Base-by-base conservation (phyloP, 805 yeast genomes). In the Schizosaccharomyces japonicus region DNA sequence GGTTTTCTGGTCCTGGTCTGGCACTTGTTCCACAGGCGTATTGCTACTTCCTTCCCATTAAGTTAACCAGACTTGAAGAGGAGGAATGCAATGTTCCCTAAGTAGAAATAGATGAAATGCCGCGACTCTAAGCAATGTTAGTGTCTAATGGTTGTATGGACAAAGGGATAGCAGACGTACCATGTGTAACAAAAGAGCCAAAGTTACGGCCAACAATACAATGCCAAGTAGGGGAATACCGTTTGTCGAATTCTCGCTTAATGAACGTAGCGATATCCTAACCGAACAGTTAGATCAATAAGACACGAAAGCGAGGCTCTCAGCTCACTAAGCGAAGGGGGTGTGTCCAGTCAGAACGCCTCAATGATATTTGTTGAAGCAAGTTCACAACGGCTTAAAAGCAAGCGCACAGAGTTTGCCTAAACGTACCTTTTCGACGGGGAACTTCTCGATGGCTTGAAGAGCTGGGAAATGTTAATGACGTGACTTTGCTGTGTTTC, bases 121-220 rank as follows among this genome's bases (percentile, higher is more conserved):
- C 73, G 72, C 50, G 63, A 56, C 49, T 62, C 66, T 56, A 32
- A 10, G 13, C 10, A 66, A 66, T 54, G 55, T 63, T n/a, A 70
- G 11, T 23, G 17, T n/a, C 6, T 25, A n/a, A 7, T 6, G 2
- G 17, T 1, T 8, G 6, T 17, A 5, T 3, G 11, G 10, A 21
- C 21, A 6, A 30, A 25, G n/a, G 26, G 15, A 23, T n/a, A 39
- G 26, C 5, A 21, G 50, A 69, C 57, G 63, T 71, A 54, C 71
- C 71, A 53, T 74, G 79, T 32, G 79, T 72, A 23, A 74, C 79
- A 55, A 69, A 72, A 44, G 73, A 66, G 11, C 80, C 80, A 56
- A 74, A 74, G 48, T 72, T 68, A 52, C 65, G 61, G 21, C 80
- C 80, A 28, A 72, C 79, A 47, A 74, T 66, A 28, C 73, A 74